Evolutionary conservation across 2,329 filamentous ascomycete genomes (phyloP).

Genomic region (Periconia macrospinosa): DNA sequence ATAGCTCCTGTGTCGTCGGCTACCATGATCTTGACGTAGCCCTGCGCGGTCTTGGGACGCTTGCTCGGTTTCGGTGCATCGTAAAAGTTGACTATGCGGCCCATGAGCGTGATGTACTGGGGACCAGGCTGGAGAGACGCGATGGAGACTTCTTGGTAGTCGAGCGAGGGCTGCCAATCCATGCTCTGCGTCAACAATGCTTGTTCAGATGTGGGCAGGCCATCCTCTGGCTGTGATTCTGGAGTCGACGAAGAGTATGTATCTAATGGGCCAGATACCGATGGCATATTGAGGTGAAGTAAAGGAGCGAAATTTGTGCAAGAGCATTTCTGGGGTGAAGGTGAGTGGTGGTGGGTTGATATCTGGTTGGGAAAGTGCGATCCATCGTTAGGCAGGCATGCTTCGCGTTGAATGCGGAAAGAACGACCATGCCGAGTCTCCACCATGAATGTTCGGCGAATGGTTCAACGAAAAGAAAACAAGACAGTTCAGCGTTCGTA

Average conservation of each 20-base stretch:
- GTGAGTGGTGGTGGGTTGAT: background rate
- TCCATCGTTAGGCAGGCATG: background rate
- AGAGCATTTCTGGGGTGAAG: background rate
- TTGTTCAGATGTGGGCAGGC: slow-evolving; percentile 56
- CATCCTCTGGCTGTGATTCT: slow-evolving; percentile 47
- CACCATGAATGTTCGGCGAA: background rate
- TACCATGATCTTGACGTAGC: slow-evolving; percentile 58
- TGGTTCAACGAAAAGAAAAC: background rate
- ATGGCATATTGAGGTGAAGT: slow-evolving; percentile 31
- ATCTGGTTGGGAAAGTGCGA: background rate
- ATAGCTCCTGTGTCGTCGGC: slow-evolving; percentile 59
- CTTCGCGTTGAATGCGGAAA: background rate
- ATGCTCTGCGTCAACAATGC: slow-evolving; percentile 14
- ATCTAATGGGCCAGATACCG: slow-evolving; percentile 25
- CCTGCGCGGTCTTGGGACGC: slow-evolving; percentile 50
- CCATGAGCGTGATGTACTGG: slow-evolving; percentile 54
- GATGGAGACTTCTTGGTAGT: slow-evolving; percentile 54
- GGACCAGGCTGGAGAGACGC: slow-evolving; percentile 54
- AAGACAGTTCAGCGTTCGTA: background rate
- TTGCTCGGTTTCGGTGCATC: slow-evolving; percentile 48
- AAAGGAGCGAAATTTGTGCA: background rate
- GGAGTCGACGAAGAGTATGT: slow-evolving; percentile 14
- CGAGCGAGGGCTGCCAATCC: slow-evolving; percentile 47
- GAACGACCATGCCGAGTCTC: background rate
- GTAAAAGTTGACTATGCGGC: slow-evolving; percentile 60